These are phyloP conservation scores for Hymenoscyphus repandus DNA, from an alignment of 2,329 filamentous ascomycete species.

Conservation along the genomic window DNA sequence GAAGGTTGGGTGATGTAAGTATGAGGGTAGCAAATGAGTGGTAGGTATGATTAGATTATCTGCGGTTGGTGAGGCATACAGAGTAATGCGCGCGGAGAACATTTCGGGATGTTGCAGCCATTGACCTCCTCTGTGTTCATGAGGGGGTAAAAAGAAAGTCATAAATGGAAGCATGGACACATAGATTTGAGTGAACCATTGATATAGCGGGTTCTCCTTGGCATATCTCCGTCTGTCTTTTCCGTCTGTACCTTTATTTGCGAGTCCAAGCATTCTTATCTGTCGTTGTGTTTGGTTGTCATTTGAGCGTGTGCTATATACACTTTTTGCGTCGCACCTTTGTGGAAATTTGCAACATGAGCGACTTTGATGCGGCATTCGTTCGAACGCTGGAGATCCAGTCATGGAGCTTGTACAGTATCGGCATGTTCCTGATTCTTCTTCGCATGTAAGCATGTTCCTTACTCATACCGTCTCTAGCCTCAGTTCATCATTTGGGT, in stretches of 20 bases:
- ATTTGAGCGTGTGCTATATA: too few relatives aligned
- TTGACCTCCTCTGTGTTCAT: neutral
- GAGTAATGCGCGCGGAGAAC: neutral
- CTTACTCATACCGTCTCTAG: too few relatives aligned
- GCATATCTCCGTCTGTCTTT: neutral
- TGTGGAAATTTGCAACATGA: neutral
- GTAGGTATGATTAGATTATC: neutral
- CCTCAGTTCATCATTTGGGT: neutral
- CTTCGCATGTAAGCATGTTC: conserved; percentile 14
- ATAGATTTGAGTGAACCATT: neutral
- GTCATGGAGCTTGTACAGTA: conserved; percentile 21
- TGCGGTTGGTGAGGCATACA: neutral
- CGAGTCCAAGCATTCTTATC: neutral
- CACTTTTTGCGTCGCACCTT: neutral
- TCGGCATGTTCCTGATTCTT: conserved; percentile 20
- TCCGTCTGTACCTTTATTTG: neutral
- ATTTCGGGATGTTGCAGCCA: neutral
- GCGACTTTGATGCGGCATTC: neutral
- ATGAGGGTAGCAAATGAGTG: neutral
- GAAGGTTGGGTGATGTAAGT: neutral
- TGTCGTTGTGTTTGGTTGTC: neutral
- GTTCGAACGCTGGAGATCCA: conserved; percentile 1
- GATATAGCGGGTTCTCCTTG: neutral
- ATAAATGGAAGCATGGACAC: neutral
- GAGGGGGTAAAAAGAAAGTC: neutral